Evolutionary conservation across 345 rosid species (phyloP), one percentile per base, ranked within the genome.

Genomic region (Physaria fendleri): DNA sequence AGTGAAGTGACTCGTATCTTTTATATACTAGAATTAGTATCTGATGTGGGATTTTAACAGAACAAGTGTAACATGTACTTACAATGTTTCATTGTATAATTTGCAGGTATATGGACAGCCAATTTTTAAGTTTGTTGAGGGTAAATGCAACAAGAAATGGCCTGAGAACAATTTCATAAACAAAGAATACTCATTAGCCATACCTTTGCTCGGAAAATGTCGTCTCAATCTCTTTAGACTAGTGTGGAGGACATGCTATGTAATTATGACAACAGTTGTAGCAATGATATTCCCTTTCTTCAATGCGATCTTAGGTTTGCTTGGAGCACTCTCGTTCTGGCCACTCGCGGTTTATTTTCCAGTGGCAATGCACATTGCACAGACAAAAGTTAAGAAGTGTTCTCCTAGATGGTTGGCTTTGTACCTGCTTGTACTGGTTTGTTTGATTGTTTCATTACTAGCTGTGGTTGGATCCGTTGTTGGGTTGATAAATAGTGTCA

Each of bases 211-310:
- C 2, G 90, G 93, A 0, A 54, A 72, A 14, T 77, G 62, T 56
- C 46, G 76, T 11, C 5, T 85, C 67, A 92, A 81, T 74, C 35
- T 62, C 39, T 83, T 84, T 74, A 79, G 91, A 56, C 6, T 92
- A 57, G 76, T 76, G 28, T 92, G 97, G 96, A 81, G 98, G 66
- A 80, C 90, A 2, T 3, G 24, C 5, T 92, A 81, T 10, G 98
- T 92, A 25, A 56, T 86, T 1, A 11, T 80, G 17, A 79, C 93
- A 4, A 75, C 90, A 2, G 21, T 88, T 5, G 0, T 84, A 4
- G 98, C 98, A 30, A 88, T 86, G 97, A 66, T 83, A 29, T 74
- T 92, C 34, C 98, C 98, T 0, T 88, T 92, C 84, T 92, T 92
- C 91, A 92, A 86, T 20, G 82, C 80, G 34, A 80, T 88, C 59